phyloP scores from a whole-genome alignment of 2,329 filamentous ascomycete genomes.

The Bipolaris sorokiniana region DNA sequence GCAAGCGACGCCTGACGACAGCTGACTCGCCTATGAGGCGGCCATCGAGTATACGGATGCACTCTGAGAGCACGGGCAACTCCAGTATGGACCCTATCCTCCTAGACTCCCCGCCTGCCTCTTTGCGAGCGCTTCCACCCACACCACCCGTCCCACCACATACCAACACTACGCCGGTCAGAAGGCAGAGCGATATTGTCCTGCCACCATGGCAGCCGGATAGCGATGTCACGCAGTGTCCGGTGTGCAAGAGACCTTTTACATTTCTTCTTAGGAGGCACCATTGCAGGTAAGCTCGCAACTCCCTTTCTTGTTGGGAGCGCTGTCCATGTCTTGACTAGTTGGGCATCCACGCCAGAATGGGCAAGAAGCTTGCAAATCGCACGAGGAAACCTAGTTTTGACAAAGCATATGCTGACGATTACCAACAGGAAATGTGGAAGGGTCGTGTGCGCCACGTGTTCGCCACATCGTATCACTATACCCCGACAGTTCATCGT shows the following conservation, averaged over 20 bases:
- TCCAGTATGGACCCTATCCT: conserved; percentile 33
- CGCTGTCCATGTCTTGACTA: neutral
- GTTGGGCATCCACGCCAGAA: neutral
- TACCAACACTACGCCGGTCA: conserved; percentile 14
- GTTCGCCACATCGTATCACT: conserved; percentile 92
- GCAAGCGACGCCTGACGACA: conserved; percentile 46
- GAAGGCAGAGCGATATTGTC: conserved; percentile 55
- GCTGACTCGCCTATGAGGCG: conserved; percentile 41
- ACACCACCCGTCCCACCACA: conserved; percentile 20
- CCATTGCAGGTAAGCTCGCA: conserved; percentile 74
- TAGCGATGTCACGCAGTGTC: conserved; percentile 78
- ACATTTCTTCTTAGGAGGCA: conserved; percentile 88
- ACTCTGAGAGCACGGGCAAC: conserved; percentile 20
- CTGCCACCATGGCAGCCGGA: conserved; percentile 90
- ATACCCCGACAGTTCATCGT: conserved; percentile 95
- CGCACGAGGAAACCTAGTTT: neutral
- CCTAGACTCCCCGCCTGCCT: conserved; percentile 28
- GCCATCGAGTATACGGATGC: conserved; percentile 36
- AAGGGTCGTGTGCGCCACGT: conserved; percentile 84
- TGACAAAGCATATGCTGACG: conserved; percentile 1
- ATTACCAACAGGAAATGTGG: conserved; percentile 75
- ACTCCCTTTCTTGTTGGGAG: neutral
- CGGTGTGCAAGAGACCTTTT: conserved; percentile 81
- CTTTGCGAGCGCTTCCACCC: conserved; percentile 15
- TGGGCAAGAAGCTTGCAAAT: neutral